A percentile compares a stretch with the other conserved stretches of the same genome.
These are phyloP conservation scores for Raffaelea arxii DNA, from an alignment of 2,329 filamentous ascomycete genomes.

Conservation along the genomic window DNA sequence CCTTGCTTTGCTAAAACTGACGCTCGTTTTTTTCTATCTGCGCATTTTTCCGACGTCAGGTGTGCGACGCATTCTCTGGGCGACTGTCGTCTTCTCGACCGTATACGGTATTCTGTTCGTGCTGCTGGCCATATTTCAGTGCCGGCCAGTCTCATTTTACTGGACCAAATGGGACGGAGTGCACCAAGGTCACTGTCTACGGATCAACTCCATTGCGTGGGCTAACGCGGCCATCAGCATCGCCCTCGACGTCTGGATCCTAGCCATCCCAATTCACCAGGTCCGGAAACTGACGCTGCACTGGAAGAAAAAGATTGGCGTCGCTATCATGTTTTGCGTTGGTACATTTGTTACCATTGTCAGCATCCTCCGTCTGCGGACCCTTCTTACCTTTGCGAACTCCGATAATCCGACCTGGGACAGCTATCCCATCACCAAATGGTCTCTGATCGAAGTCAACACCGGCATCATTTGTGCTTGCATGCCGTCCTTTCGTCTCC, in stretches of 20 bases:
- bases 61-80: conserved; percentile 31
- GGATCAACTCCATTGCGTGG: conserved; percentile 40
- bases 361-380: conserved; percentile 20
- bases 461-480: conserved; percentile 24
- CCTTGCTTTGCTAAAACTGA: conserved; percentile 37
- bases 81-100: conserved; percentile 28
- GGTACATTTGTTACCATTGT: conserved; percentile 29
- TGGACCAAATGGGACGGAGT: conserved; percentile 44
- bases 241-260: conserved; percentile 39
- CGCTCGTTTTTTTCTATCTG: conserved; percentile 45
- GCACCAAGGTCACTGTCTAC: conserved; percentile 35
- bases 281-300: conserved; percentile 29
- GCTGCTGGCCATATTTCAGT: conserved; percentile 38
- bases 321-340: conserved; percentile 35
- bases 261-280: conserved; percentile 39
- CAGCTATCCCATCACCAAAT: conserved; percentile 19
- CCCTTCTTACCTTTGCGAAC: conserved; percentile 18
- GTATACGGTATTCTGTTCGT: conserved; percentile 31
- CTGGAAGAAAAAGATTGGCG: conserved; percentile 36
- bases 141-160: conserved; percentile 37
- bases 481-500: conserved; percentile 20
- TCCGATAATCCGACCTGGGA: conserved; percentile 21
- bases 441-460: conserved; percentile 25
- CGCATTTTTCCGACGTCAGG: conserved; percentile 37
- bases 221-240: conserved; percentile 44